These are phyloP conservation scores for Diutina neorugosa DNA, from an alignment of 1,139 yeast genomes.

Conservation along the genomic window DNA sequence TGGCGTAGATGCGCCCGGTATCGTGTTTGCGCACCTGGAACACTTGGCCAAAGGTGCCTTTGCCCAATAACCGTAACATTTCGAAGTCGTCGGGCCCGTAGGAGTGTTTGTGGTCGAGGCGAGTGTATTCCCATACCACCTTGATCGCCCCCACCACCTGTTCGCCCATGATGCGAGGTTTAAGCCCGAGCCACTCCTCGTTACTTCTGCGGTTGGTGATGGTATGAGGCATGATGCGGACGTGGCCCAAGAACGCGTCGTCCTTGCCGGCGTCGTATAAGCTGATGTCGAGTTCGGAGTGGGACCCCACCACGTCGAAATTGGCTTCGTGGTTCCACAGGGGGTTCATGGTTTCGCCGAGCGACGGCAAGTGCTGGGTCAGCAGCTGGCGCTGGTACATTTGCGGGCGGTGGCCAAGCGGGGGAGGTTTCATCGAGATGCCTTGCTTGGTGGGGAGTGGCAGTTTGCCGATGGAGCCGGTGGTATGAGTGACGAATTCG, in stretches of 20 bases:
- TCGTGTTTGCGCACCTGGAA: constrained; percentile 89
- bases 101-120: constrained; percentile 50
- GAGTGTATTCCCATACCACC: constrained; percentile 62
- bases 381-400: constrained; percentile 56
- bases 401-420: constrained; percentile 21
- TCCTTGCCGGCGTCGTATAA: constrained; percentile 76
- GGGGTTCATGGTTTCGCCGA: constrained; percentile 46
- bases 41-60: constrained; percentile 96
- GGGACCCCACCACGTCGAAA: constrained; percentile 81
- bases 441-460: constrained; percentile 9
- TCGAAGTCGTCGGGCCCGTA: constrained; percentile 94
- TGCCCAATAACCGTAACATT: constrained; percentile 77
- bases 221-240: constrained; percentile 58
- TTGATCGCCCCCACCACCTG: constrained; percentile 66
- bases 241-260: constrained; percentile 81
- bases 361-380: constrained; percentile 39
- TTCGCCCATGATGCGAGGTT: constrained; percentile 68
- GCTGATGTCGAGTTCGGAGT: constrained; percentile 74
- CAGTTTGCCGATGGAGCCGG: constrained; percentile 45
- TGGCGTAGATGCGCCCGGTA: constrained; percentile 83
- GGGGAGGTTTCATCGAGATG: neutral
- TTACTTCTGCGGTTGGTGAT: constrained; percentile 19
- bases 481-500: constrained; percentile 78
- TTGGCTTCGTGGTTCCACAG: constrained; percentile 85
- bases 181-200: constrained; percentile 63